Conservation (phyloP, 352 stramenopile genomes). For the Pythium guiyangense region DNA sequence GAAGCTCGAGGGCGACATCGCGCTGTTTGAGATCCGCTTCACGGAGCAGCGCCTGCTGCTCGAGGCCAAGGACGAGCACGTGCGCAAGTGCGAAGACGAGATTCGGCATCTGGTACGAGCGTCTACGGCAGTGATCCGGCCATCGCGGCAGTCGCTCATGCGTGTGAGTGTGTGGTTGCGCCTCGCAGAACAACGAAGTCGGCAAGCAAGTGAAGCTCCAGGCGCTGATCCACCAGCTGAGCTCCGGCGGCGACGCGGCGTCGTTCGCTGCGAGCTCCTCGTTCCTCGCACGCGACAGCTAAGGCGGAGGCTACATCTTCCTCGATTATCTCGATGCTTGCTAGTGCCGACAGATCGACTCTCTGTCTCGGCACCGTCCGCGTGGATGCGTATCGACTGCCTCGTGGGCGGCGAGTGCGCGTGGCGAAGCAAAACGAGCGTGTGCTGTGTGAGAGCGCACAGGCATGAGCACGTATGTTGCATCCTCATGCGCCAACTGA, state of each 20-base stretch:
- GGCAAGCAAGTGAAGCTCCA: slow-evolving; percentile 80
- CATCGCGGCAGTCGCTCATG: no score
- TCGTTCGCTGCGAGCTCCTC: slow-evolving; percentile 41
- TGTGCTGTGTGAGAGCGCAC: no score
- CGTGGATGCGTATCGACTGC: no score
- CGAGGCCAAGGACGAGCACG: slow-evolving; percentile 56
- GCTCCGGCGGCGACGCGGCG: slow-evolving; percentile 54
- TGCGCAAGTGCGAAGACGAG: slow-evolving; percentile 65
- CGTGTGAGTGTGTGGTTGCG: background rate
- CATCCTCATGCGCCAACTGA: no score
- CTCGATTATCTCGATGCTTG: no score
- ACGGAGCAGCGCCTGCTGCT: slow-evolving; percentile 53
- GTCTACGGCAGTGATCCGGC: no score
- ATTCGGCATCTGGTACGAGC: slow-evolving; percentile 72
- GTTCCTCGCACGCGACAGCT: slow-evolving; percentile 56
- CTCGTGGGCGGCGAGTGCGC: no score
- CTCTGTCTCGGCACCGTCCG: no score
- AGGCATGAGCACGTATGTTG: no score
- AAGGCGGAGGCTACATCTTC: no score
- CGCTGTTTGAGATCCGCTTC: slow-evolving; percentile 52
- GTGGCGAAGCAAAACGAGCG: no score
- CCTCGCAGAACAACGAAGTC: slow-evolving; percentile 56
- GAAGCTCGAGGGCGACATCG: slow-evolving; percentile 63
- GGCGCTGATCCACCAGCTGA: slow-evolving; percentile 79
- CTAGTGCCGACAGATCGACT: no score